These are phyloP conservation scores for Pseudonectria foliicola DNA, from an alignment of 2,329 filamentous ascomycete species.

Conservation along the genomic window DNA sequence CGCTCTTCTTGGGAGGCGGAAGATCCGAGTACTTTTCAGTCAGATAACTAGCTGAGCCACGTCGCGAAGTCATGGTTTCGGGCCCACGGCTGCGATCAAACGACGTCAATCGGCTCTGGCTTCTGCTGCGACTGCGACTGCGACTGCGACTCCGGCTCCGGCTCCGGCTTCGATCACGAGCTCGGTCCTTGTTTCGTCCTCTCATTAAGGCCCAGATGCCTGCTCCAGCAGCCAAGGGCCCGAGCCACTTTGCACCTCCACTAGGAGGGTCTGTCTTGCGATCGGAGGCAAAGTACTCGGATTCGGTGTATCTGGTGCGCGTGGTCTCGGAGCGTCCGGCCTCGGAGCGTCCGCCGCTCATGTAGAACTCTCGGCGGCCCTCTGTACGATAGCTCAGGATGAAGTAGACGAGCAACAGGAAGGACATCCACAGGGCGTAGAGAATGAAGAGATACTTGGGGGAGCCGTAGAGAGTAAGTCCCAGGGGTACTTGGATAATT, in stretches of 20 bases:
- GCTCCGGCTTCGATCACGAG: constrained; percentile 33
- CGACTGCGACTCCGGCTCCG: constrained; percentile 26
- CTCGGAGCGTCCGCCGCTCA: constrained; percentile 50
- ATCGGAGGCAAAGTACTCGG: constrained; percentile 32
- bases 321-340: constrained; percentile 46
- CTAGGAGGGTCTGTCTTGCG: constrained; percentile 25
- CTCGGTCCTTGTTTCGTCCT: constrained; percentile 36
- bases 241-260: constrained; percentile 39
- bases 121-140: constrained; percentile 27
- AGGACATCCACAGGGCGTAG: constrained; percentile 69
- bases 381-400: constrained; percentile 65
- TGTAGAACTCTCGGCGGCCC: constrained; percentile 46
- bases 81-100: constrained; percentile 32
- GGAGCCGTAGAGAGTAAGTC: constrained; percentile 86
- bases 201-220: constrained; percentile 41
- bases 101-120: constrained; percentile 33
- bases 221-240: constrained; percentile 45
- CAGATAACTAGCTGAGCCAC: constrained; percentile 50
- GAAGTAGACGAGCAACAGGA: constrained; percentile 71
- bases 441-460: constrained; percentile 79
- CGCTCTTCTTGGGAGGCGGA: constrained; percentile 27
- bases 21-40: constrained; percentile 60
- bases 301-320: constrained; percentile 32
- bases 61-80: constrained; percentile 46
- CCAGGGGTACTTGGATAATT: constrained; percentile 79